These are phyloP conservation scores for Tubosaeta sp. DNA, from an alignment of 768 basidiomycete genomes.

Conservation along the genomic window DNA sequence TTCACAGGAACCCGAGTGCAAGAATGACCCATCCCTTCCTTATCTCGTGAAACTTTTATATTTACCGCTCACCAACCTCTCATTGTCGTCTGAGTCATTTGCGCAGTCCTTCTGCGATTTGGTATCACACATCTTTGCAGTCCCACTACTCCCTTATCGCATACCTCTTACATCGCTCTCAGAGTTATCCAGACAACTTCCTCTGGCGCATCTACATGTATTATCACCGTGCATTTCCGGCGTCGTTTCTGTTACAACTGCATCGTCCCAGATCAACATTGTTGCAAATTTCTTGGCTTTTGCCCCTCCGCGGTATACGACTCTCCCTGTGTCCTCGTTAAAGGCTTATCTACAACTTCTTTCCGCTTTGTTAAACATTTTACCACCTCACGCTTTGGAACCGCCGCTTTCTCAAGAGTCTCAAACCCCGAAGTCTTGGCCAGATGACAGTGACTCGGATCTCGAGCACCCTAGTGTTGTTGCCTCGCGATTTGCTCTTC, in stretches of 20 bases:
- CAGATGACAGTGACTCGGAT: conserved; percentile 39
- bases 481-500: conserved; percentile 30
- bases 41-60: conserved; percentile 26
- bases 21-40: conserved; percentile 35
- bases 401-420: conserved; percentile 30
- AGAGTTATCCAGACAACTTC: conserved; percentile 60
- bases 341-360: conserved; percentile 52
- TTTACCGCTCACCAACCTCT: conserved; percentile 18
- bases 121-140: conserved; percentile 55
- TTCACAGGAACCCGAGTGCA: conserved; percentile 53
- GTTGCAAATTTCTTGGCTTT: conserved; percentile 71
- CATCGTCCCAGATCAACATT: conserved; percentile 48
- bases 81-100: conserved; percentile 32
- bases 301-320: conserved; percentile 55
- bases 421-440: conserved; percentile 11
- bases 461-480: conserved; percentile 35
- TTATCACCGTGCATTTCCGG: conserved; percentile 26
- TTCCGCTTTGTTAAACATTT: conserved; percentile 43
- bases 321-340: conserved; percentile 43
- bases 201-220: conserved; percentile 40
- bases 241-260: conserved; percentile 31
- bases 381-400: conserved; percentile 54
- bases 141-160: conserved; percentile 77
- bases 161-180: conserved; percentile 60
- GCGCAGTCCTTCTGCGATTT: conserved; percentile 37